Base-by-base conservation (phyloP, 1,139 yeast species). In the Arxiozyma slooffiae region DNA sequence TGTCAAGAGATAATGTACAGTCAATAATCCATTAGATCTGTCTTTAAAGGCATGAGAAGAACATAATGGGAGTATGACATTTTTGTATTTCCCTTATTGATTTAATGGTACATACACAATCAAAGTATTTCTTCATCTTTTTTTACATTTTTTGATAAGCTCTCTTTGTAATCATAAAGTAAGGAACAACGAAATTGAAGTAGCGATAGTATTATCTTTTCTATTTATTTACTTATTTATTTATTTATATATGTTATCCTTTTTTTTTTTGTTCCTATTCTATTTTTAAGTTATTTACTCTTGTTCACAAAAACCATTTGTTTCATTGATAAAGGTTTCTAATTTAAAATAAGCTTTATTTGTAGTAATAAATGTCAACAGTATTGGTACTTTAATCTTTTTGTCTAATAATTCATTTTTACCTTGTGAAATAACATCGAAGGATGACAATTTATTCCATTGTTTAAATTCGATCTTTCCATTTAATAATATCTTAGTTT, bases 331-430 rank as follows among this genome's bases (percentile, higher is more conserved):
- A 21, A 55, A 44, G 2, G 47, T 36, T 38, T 45, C 30, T 11
- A 34, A 43, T 0, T 24, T 34, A 8, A 48, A 38, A 9, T 37
- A 20, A 7, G 37, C 38, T 2, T 48, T 40, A 4, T 51, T 48
- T 8, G 20, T 38, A 18, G 49, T 51, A 9, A 59, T 36, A 26
- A 57, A 43, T 5, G 50, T 38, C 17, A 61, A 46, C 20, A 62
- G 49, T 4, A 63, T 56, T 14, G 67, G 67, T 2, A 62, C 54
- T 38, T 56, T 60, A n/a, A 52, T 49, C 40, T 53, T 55, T 38
- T 54, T 57, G 34, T 62, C 63, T 16, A 62, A 44, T 26, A 63
- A 50, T 36, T 61, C 66, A 47, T 63, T 63, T 34, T 55, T 52
- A 11, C 66, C 67, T 20, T 54, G 57, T 40, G 50, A 52, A 6